A percentile compares a stretch with the other conserved stretches of the same genome.
Evolutionary conservation across 1,284 basidiomycete species (phyloP).

Genomic region (Heterobasidion irregulare): DNA sequence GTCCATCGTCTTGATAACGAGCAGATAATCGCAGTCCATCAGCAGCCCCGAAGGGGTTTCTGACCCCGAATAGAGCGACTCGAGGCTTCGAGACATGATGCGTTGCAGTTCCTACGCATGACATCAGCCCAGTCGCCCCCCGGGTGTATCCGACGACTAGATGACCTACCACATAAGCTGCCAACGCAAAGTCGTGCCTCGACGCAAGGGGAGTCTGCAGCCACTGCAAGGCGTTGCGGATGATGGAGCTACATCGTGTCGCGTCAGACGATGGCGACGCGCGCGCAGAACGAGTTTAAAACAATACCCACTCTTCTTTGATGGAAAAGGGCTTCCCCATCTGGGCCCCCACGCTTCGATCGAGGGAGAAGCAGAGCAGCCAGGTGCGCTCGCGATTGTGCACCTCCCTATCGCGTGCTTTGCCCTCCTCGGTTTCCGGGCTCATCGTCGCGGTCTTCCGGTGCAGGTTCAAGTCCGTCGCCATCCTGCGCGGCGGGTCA

Average conservation of each 20-base stretch:
- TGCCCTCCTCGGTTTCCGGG: constrained; percentile 68
- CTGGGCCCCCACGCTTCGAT: constrained; percentile 87
- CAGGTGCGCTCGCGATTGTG: constrained; percentile 93
- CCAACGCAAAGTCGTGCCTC: constrained; percentile 56
- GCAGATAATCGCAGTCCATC: constrained; percentile 80
- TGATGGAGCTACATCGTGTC: constrained; percentile 58
- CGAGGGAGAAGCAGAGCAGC: constrained; percentile 86
- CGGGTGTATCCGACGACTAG: constrained; percentile 3
- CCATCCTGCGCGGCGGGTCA: constrained; percentile 60
- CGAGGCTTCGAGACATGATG: constrained; percentile 81
- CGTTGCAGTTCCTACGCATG: constrained; percentile 69
- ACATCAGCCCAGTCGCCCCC: background rate
- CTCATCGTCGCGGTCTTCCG: constrained; percentile 72
- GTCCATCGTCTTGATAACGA: constrained; percentile 80
- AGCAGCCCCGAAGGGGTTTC: constrained; percentile 79
- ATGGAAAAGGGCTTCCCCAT: constrained; percentile 88
- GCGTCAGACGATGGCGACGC: background rate
- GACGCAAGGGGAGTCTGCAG: constrained; percentile 53
- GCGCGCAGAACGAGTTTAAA: constrained; percentile 1
- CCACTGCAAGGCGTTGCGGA: constrained; percentile 77
- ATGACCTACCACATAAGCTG: constrained; percentile 59
- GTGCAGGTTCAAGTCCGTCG: constrained; percentile 92
- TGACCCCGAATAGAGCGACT: constrained; percentile 84
- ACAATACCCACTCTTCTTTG: constrained; percentile 67
- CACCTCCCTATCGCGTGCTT: constrained; percentile 71